Conservation (phyloP, 257 asterid species). For the Ilex aquifolium region DNA sequence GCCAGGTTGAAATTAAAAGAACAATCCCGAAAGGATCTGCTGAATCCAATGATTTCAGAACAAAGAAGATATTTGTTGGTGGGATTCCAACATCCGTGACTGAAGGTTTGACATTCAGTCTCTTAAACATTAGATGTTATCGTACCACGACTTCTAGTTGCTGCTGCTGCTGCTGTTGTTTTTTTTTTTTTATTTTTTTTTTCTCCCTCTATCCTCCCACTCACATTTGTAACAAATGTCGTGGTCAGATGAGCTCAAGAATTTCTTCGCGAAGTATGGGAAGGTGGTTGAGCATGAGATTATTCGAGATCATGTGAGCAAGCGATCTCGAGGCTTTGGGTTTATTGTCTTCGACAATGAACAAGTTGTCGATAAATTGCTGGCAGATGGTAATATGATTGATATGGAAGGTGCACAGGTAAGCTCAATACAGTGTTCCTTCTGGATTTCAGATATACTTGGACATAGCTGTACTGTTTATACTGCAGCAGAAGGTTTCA, state of each 20-base stretch:
- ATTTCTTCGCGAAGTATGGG: constrained; percentile 75
- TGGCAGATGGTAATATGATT: constrained; percentile 85
- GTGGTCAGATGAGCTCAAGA: constrained; percentile 65
- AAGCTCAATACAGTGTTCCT: constrained; percentile 18
- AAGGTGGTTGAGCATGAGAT: constrained; percentile 87
- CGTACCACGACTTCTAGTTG: too few species aligned
- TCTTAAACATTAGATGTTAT: not conserved
- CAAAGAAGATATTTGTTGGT: constrained; percentile 89
- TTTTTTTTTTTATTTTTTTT: not conserved
- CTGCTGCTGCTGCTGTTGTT: not conserved
- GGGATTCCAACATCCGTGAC: constrained; percentile 76
- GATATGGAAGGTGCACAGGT: constrained; percentile 94
- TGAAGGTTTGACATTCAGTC: constrained; percentile 46
- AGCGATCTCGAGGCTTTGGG: constrained; percentile 96
- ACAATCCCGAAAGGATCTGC: constrained; percentile 88
- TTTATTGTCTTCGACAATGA: constrained; percentile 81
- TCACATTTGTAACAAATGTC: not conserved
- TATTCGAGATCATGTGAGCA: constrained; percentile 76
- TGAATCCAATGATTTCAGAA: constrained; percentile 79
- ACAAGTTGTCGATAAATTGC: constrained; percentile 66
- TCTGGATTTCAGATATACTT: constrained; percentile 7
- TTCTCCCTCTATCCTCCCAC: not conserved
- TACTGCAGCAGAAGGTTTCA: not conserved
- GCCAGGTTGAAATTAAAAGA: constrained; percentile 95
- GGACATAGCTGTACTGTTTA: constrained; percentile 10